These are phyloP conservation scores for Phalaenopsis equestris DNA, from an alignment of 106 monocot genomes.

Conservation along the genomic window DNA sequence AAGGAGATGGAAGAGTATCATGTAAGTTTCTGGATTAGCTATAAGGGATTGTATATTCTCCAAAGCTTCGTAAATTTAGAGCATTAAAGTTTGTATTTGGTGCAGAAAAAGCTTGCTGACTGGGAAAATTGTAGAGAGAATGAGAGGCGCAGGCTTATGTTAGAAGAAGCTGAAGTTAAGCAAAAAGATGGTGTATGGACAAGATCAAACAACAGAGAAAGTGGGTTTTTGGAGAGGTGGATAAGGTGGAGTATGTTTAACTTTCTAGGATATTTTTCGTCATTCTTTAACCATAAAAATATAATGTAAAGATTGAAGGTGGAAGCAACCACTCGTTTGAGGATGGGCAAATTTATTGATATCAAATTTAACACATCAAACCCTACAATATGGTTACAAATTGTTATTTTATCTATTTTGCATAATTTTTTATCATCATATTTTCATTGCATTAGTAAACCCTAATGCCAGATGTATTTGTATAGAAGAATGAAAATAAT, in stretches of 20 bases:
- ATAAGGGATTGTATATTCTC: background rate
- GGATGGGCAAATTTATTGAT: too few relatives aligned
- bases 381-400: too few relatives aligned
- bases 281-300: too few relatives aligned
- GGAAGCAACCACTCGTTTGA: too few relatives aligned
- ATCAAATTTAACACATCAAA: too few relatives aligned
- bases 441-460: too few relatives aligned
- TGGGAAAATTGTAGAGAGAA: constrained; percentile 76
- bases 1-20: constrained; percentile 94
- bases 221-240: constrained; percentile 38
- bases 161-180: constrained; percentile 66
- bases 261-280: background rate
- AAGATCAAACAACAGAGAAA: constrained; percentile 21
- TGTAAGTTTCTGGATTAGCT: constrained; percentile 24
- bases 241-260: constrained; percentile 24
- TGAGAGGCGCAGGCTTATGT: constrained; percentile 50
- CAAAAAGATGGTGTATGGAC: constrained; percentile 59
- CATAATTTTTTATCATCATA: too few relatives aligned
- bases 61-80: background rate
- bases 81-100: constrained; percentile 1
- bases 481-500: too few relatives aligned
- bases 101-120: constrained; percentile 44
- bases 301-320: too few relatives aligned
- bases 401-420: too few relatives aligned
- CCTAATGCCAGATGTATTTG: too few relatives aligned